Base-by-base conservation (phyloP, 208 protist species). In the Trypanosoma lewisi region DNA sequence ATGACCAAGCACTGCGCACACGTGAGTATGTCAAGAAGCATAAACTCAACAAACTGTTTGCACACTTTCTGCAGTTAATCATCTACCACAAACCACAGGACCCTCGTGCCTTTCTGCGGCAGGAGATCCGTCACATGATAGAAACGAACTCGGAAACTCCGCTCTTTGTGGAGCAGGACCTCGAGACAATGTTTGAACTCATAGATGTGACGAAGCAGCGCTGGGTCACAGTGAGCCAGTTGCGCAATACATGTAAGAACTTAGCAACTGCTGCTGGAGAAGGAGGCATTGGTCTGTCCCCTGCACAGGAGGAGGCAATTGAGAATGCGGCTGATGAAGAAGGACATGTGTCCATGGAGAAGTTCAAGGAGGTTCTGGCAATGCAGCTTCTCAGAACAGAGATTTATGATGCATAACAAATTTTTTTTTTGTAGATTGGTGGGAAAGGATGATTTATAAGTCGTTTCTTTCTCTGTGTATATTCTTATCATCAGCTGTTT, bases 141-240 rank as follows among this genome's bases (percentile, higher is more conserved):
- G 67, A 87, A 23, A 57, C 84, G 23, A 84, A 83, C 27, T 67
- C 63, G 12, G 74, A 82, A 21, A 86, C 85, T 4, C 83, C 81
- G 8, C 80, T 97, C 28, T 93, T 97, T 64, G 82, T 58, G 11
- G 88, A 97, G 21, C 64, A 89, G 47, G 91, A 97, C 57, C 69
- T 97, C 31, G 87, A 93, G 61, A 97, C 89, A 14, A 97, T 97
- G 87, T 97, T 95, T 54, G 78, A 95, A 51, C 76, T 95, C 45
- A 94, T 95, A 51, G 91, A 97, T 68, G 85, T 95, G 17, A 95
- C 91, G 0, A 75, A 79, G 52, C 91, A 97, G 77, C 73, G 78
- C 14, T 87, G 75, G 73, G 84, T 97, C 48, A 93, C 91, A 2
- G 75, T 89, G 19, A 57, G 61, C 30, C 91, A 97, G 63, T 78